These are phyloP conservation scores for Epichloe typhina DNA, from an alignment of 2,329 filamentous ascomycete genomes.

Conservation along the genomic window DNA sequence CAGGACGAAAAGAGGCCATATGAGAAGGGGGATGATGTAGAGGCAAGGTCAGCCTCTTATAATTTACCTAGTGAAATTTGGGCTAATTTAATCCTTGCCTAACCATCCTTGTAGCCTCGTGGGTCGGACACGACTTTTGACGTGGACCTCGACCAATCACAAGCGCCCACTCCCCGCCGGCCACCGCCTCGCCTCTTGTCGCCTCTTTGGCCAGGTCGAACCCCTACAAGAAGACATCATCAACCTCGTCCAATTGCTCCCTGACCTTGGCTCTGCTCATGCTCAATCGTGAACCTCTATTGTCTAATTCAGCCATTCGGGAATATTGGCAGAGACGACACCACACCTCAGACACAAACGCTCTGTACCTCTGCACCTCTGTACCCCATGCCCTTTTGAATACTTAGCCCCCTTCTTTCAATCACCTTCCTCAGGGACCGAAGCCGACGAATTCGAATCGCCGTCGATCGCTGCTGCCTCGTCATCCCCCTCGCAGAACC, in stretches of 20 bases:
- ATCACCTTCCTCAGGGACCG: background rate
- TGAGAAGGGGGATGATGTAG: no score
- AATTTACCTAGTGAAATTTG: no score
- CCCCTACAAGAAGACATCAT: slow-evolving; percentile 1
- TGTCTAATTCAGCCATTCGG: background rate
- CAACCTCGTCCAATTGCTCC: slow-evolving; percentile 1
- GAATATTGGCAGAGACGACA: background rate
- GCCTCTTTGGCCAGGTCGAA: slow-evolving; percentile 5
- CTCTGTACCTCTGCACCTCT: no score
- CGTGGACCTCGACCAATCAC: background rate
- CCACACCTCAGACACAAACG: no score
- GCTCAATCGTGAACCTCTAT: background rate
- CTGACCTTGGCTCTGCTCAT: background rate
- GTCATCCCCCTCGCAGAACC: background rate
- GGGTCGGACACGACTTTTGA: no score
- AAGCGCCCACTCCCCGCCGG: background rate
- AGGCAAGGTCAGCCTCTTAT: no score
- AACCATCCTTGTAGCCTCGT: no score
- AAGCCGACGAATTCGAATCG: background rate
- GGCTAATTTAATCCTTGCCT: no score
- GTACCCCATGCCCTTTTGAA: background rate
- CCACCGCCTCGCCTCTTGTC: slow-evolving; percentile 6
- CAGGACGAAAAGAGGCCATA: no score
- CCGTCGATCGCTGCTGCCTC: background rate
- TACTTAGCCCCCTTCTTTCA: background rate